Conservation (phyloP, 345 rosid species). For the Euphorbia lathyris region DNA sequence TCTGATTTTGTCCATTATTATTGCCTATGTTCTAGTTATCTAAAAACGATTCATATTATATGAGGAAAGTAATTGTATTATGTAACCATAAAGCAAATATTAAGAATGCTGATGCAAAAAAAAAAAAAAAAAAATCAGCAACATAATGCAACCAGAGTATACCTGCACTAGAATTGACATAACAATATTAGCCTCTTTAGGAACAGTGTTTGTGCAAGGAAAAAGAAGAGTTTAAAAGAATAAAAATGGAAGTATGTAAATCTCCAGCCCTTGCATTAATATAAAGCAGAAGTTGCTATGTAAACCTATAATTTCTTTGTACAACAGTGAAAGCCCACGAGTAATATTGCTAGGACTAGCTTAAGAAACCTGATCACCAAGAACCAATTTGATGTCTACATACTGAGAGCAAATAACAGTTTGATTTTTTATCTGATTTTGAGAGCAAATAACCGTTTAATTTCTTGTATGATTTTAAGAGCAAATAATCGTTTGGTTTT, state of each 20-base stretch:
- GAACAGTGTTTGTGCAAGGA: slow-evolving; percentile 71
- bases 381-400: slow-evolving; percentile 85
- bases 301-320: slow-evolving; percentile 94
- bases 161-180: slow-evolving; percentile 99
- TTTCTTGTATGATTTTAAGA: too few species aligned
- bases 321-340: slow-evolving; percentile 87
- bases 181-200: slow-evolving; percentile 95
- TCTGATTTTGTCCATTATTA: too few species aligned
- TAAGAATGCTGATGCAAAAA: neutral
- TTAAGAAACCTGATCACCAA: slow-evolving; percentile 85
- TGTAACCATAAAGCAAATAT: neutral
- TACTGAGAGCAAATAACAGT: too few species aligned
- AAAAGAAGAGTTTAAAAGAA: slow-evolving; percentile 14
- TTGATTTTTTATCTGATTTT: too few species aligned
- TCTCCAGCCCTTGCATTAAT: slow-evolving; percentile 19
- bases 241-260: slow-evolving; percentile 18
- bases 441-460: too few species aligned
- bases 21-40: too few species aligned
- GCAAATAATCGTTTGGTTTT: too few species aligned
- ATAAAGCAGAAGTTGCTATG: slow-evolving; percentile 16
- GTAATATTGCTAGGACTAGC: slow-evolving; percentile 93
- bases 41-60: too few species aligned
- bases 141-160: slow-evolving; percentile 18
- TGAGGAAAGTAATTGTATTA: neutral
- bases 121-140: neutral